Percentiles rank a stretch among this genome's conserved stretches.
phyloP scores from a whole-genome alignment of 768 basidiomycete genomes.

The Lactifluus echinatus region DNA sequence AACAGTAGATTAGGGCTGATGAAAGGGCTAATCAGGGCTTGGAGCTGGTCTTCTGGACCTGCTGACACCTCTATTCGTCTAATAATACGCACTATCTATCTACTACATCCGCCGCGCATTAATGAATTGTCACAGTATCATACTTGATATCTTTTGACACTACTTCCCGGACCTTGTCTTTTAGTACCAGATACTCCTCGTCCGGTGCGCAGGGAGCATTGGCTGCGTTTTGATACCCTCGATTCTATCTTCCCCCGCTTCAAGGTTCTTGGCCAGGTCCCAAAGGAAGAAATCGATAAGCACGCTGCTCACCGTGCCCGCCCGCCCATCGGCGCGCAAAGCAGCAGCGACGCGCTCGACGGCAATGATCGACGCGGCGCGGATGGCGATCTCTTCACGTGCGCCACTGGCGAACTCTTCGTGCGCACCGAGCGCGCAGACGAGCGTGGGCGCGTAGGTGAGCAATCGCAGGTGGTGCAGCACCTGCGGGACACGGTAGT shows the following conservation, averaged over 20 bases:
- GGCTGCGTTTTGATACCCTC: conserved; percentile 45
- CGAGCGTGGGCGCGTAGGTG: conserved; percentile 55
- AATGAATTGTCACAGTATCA: neutral
- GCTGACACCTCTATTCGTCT: neutral
- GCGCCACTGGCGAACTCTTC: conserved; percentile 45
- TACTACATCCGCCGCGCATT: neutral
- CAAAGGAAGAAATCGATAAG: conserved; percentile 88
- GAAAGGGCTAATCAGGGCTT: too few relatives aligned
- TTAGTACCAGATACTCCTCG: conserved; percentile 83
- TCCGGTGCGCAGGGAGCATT: conserved; percentile 66
- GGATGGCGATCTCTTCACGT: conserved; percentile 65
- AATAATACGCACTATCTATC: neutral
- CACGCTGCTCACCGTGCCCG: conserved; percentile 51
- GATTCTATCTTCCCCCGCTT: conserved; percentile 49
- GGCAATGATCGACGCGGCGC: conserved; percentile 71
- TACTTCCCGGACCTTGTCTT: neutral
- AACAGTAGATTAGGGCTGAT: too few relatives aligned
- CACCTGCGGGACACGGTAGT: conserved; percentile 88
- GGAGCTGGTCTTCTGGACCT: too few relatives aligned
- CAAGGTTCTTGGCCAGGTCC: conserved; percentile 76
- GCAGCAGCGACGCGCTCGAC: conserved; percentile 66
- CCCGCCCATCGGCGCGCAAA: conserved; percentile 20
- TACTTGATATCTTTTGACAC: neutral
- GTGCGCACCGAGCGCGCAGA: conserved; percentile 39
- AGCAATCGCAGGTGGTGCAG: conserved; percentile 76